Conservation (phyloP, 208 protist genomes). For the Acanthamoeba healyi region DNA sequence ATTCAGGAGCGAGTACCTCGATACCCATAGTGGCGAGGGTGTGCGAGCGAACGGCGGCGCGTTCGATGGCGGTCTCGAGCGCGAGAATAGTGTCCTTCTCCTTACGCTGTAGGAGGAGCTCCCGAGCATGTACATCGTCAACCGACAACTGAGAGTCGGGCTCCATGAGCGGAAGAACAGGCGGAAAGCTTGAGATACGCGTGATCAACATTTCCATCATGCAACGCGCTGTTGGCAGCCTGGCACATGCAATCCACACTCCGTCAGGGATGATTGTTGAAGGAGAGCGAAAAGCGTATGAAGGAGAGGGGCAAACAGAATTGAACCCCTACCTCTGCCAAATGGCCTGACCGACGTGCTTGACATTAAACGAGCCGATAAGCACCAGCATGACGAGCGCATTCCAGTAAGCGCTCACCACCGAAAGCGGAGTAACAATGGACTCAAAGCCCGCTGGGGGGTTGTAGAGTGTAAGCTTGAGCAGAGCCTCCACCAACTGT, state of each 20-base stretch:
- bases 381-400: conserved; percentile 48
- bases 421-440: neutral
- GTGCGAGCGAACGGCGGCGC: neutral
- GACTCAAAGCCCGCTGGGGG: conserved; percentile 25
- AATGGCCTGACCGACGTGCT: conserved; percentile 44
- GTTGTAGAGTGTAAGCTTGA: conserved; percentile 71
- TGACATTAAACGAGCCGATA: conserved; percentile 36
- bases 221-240: conserved; percentile 31
- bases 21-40: neutral
- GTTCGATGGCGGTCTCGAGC: conserved; percentile 32
- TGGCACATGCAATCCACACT: neutral
- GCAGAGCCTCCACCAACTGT: conserved; percentile 57
- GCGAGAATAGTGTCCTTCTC: conserved; percentile 24
- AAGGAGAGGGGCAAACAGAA: too few species aligned
- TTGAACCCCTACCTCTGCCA: conserved; percentile 62
- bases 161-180: conserved; percentile 25
- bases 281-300: too few species aligned
- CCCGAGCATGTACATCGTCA: neutral
- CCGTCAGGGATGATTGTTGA: too few species aligned
- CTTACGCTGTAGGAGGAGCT: neutral
- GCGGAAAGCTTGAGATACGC: conserved; percentile 46
- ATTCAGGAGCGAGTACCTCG: neutral
- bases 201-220: conserved; percentile 76
- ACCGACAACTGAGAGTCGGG: neutral
- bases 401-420: conserved; percentile 41